Evolutionary conservation across 306 rosid genomes (phyloP), one percentile per base, ranked within the genome.

Genomic region (Alnus rubra): DNA sequence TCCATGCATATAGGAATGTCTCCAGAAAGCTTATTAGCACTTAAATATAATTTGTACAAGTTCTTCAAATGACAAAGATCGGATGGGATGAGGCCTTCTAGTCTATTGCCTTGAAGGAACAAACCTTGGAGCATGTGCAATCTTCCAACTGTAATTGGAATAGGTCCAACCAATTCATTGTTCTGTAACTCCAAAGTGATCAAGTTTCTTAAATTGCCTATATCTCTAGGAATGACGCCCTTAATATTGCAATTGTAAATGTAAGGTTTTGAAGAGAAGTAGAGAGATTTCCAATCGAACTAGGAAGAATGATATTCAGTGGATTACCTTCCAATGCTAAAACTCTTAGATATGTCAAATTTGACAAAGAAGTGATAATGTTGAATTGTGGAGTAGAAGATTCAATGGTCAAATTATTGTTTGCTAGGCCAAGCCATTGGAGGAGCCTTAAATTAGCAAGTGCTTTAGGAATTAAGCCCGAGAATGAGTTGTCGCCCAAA

Each of bases 381-480:
- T 35, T 60, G 7, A 6, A 16, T 14, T 30, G 64, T 5, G 1
- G 70, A 59, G 65, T 73, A 19, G 69, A 52, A 71, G 74, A 53
- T n/a, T 80, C 76, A 71, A 48, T 51, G 33, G 55, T 71, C 68
- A 81, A 52, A 35, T 76, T 50, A 47, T 70, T 81, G 0, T 1
- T 0, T 1, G 0, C 1, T 31, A 81, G 6, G 50, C 0, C 1
- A 7, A 81, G 47, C 65, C 14, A 2, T 49, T 81, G 65, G 15
- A 81, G 76, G 48, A 48, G 48, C n/a, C 2, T 62, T 13, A 75
- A 45, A 65, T 35, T 8, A 35, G 76, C 64, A 16, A 80, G 6
- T 3, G 44, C 19, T 53, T 28, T 31, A 6, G 76, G 79, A 55
- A 80, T 49, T 3, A 23, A n/a, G 15, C 84, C 80, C 5, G 71